Evolutionary conservation across 495 filamentous ascomycete species (phyloP).

Genomic region (Pseudoneurospora amorphoporcata): DNA sequence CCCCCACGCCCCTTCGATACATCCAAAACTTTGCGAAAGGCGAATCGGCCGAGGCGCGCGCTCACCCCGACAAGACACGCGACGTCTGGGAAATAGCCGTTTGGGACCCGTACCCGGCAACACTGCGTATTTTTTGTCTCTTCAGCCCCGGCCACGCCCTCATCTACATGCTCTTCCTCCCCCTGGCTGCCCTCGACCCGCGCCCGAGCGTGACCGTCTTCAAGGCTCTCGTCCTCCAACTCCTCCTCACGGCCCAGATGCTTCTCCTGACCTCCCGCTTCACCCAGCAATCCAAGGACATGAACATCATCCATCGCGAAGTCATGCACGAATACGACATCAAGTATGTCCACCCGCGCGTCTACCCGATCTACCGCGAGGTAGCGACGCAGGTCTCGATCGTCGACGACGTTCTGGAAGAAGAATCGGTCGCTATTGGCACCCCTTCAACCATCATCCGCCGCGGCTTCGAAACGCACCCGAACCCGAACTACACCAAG

Average conservation of each 20-base stretch:
- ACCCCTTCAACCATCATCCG: constrained; percentile 70
- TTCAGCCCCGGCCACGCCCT: constrained; percentile 90
- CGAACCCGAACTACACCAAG: constrained; percentile 78
- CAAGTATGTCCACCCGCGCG: constrained; percentile 86
- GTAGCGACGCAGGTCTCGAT: constrained; percentile 64
- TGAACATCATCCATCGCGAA: constrained; percentile 73
- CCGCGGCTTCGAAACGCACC: constrained; percentile 71
- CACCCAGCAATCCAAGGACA: constrained; percentile 77
- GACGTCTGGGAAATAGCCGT: constrained; percentile 94
- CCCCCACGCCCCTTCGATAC: constrained; percentile 69
- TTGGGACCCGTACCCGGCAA: constrained; percentile 86
- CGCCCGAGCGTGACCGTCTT: constrained; percentile 76
- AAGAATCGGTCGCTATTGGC: constrained; percentile 54
- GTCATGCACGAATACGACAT: constrained; percentile 92
- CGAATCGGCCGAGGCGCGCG: constrained; percentile 58
- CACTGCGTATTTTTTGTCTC: constrained; percentile 71
- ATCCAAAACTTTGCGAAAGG: constrained; percentile 53
- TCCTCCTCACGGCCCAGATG: constrained; percentile 69
- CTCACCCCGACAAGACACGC: constrained; percentile 70
- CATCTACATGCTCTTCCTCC: constrained; percentile 80
- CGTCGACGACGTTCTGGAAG: constrained; percentile 33
- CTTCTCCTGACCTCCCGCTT: constrained; percentile 58
- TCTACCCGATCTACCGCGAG: constrained; percentile 71
- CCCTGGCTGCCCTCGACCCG: constrained; percentile 60
- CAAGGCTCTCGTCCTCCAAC: constrained; percentile 60